Conservation (phyloP, 1,284 basidiomycete genomes). For the Ustilago xerochloae region DNA sequence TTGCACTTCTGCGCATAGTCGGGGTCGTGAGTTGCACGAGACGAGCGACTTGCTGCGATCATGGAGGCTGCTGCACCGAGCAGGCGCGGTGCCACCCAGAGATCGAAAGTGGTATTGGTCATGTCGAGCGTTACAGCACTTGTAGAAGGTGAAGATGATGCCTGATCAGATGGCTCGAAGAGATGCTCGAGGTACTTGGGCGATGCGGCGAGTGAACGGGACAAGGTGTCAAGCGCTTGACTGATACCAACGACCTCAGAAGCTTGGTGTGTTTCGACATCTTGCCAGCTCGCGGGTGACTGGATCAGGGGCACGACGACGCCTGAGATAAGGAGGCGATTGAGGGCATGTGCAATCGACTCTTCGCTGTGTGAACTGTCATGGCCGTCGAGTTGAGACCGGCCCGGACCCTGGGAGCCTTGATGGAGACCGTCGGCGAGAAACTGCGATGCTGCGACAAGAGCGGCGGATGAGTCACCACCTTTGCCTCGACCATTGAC, state of each 20-base stretch:
- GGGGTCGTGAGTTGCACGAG: neutral
- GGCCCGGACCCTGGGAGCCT: neutral
- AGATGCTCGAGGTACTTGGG: constrained; percentile 49
- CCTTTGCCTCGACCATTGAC: neutral
- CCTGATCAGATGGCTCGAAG: constrained; percentile 12
- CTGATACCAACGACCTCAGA: constrained; percentile 11
- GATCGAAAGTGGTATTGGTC: constrained; percentile 53
- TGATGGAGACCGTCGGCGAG: constrained; percentile 20
- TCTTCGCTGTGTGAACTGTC: constrained; percentile 27
- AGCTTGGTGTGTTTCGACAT: neutral
- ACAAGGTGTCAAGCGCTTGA: constrained; percentile 39
- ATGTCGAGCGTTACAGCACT: constrained; percentile 33
- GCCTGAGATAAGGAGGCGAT: constrained; percentile 34
- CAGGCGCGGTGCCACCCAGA: constrained; percentile 55
- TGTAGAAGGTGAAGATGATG: constrained; percentile 13
- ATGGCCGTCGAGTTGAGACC: neutral
- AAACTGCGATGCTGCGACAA: constrained; percentile 38
- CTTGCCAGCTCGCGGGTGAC: constrained; percentile 2
- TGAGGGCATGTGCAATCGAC: constrained; percentile 38
- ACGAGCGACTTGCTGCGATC: constrained; percentile 12
- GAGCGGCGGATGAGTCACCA: constrained; percentile 11
- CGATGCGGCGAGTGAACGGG: constrained; percentile 20
- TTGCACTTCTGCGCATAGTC: constrained; percentile 3
- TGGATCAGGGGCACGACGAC: constrained; percentile 33
- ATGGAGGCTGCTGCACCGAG: constrained; percentile 39